A percentile compares a stretch with the other conserved stretches of the same genome.
Conservation (phyloP, 306 rosid species). For the Dryas octopetala region DNA sequence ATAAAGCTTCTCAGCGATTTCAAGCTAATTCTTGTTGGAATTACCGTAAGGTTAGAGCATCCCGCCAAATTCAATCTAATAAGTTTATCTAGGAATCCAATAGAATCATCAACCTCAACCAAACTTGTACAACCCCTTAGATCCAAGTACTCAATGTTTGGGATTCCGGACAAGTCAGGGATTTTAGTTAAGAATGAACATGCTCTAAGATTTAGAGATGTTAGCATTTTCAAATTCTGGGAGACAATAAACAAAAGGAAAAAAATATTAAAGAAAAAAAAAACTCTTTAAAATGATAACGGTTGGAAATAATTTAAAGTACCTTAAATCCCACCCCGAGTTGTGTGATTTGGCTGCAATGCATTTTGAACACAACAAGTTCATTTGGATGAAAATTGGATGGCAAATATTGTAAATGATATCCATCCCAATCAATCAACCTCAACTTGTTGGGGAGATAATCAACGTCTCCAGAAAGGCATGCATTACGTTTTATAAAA, state of each 20-base stretch:
- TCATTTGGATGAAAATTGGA: slow-evolving; percentile 29
- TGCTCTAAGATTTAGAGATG: background rate
- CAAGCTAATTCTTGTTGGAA: slow-evolving; percentile 17
- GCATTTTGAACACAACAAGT: slow-evolving; percentile 35
- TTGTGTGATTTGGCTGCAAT: slow-evolving; percentile 23
- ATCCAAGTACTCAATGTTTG: background rate
- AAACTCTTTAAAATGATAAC: background rate
- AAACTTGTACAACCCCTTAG: rapidly evolving
- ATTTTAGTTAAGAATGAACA: background rate
- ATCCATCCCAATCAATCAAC: slow-evolving; percentile 37
- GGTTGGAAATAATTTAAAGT: background rate
- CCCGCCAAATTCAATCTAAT: background rate
- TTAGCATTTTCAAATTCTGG: background rate
- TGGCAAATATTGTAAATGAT: slow-evolving; percentile 34
- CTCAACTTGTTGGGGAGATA: slow-evolving; percentile 29
- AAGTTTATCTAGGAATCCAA: too few relatives aligned
- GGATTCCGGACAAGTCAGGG: background rate
- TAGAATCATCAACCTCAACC: too few relatives aligned
- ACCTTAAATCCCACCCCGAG: slow-evolving; percentile 20
- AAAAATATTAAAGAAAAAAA: background rate
- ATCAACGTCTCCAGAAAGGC: too few relatives aligned
- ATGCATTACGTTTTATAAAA: too few relatives aligned
- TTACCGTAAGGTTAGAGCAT: slow-evolving; percentile 8
- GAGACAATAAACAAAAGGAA: too few relatives aligned
- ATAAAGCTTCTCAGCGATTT: background rate